Base-by-base conservation (phyloP, 73 alveolate genomes). In the Tetrahymena borealis region DNA sequence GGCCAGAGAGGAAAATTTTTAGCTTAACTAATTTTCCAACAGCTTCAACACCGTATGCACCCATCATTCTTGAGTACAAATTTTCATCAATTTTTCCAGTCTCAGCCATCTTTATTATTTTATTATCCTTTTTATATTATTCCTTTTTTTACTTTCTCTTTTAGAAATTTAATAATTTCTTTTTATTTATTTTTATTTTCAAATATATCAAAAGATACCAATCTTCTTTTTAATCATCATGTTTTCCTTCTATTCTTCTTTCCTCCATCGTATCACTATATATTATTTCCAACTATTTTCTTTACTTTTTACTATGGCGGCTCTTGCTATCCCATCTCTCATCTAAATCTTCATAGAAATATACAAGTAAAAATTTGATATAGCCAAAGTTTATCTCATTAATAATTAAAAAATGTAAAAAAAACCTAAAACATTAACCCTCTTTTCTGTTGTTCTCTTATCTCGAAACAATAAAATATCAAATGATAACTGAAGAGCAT, bases 41-140 rank as follows among this genome's bases (percentile, higher is more conserved):
- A 90, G 99, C 96, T 93, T 98, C 99, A 98, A 98, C 97, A 39
- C 99, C 99, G 94, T 97, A 98, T 91, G 99, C 98, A 40, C 99
- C 99, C 78, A 98, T 98, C 96, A 97, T 98, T 90, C 99, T 96
- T 28, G 99, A 98, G 97, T 98, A 98, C 94, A 98, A 97, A 94
- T 98, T 97, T 39, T 99, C 98, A 95, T 98, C 99, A 33, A 98
- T 96, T 78, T 93, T 38, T 60, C 85, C 85, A 60, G 85, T 60
- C 85, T 60, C 85, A 43, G 96, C 78, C 94, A 91, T 42, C 94
- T 39, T 91, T 41, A 15, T 60, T 24, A 60, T 60, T 18, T 3
- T 35, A 10, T 60, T 60, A 24, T 35, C 28, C n/a, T 60, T 60
- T 20, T 24, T 60, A 60, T 0, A 24, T 60, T 32, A 32, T 60